A percentile compares a stretch with the other conserved stretches of the same genome.
phyloP scores from a whole-genome alignment of 2,329 filamentous ascomycete species.

The Fusarium subglutinans region DNA sequence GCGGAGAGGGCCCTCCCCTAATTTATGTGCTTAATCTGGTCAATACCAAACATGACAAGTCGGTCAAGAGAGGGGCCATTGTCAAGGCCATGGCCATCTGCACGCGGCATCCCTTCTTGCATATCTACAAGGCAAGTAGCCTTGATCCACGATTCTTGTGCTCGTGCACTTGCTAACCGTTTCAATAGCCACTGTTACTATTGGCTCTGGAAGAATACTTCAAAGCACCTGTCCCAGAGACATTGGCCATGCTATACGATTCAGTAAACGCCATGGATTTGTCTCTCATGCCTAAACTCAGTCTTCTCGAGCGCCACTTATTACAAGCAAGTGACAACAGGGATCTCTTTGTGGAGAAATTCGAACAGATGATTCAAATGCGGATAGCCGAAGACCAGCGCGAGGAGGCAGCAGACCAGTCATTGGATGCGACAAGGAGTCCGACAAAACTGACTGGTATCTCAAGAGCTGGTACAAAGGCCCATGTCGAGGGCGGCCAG shows the following conservation, averaged over 20 bases:
- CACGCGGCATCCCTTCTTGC: constrained; percentile 94
- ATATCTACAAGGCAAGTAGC: constrained; percentile 89
- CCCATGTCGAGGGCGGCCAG: constrained; percentile 66
- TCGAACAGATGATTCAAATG: constrained; percentile 91
- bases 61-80: constrained; percentile 89
- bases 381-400: constrained; percentile 73
- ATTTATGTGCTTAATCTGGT: constrained; percentile 98
- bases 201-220: constrained; percentile 97
- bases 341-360: constrained; percentile 97
- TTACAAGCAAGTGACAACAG: constrained; percentile 92
- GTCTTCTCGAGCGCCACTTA: constrained; percentile 83
- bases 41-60: constrained; percentile 96
- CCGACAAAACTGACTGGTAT: constrained; percentile 59
- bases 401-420: constrained; percentile 51
- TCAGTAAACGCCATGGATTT: constrained; percentile 97
- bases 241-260: constrained; percentile 86
- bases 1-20: constrained; percentile 84
- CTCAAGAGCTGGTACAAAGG: constrained; percentile 70
- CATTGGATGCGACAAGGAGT: constrained; percentile 56
- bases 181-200: constrained; percentile 78
- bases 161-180: constrained; percentile 23
- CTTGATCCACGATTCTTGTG: neutral
- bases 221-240: constrained; percentile 87
- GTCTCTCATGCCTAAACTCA: constrained; percentile 88
- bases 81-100: constrained; percentile 99